Evolutionary conservation across 164 flowering plant genomes (phyloP).

Genomic region (Chimonanthus salicifolius): DNA sequence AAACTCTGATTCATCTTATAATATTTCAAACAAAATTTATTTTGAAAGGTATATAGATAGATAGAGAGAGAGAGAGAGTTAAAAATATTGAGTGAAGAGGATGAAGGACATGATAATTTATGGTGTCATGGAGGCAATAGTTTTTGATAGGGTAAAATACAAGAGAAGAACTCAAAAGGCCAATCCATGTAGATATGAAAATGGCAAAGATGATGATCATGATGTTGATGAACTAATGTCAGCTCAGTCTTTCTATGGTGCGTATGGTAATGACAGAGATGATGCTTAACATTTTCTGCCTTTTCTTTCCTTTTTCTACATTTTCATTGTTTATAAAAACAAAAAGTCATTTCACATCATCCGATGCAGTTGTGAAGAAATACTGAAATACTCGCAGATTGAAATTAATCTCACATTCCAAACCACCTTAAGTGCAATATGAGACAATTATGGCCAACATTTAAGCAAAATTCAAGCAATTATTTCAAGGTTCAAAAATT

Average conservation of each 20-base stretch:
- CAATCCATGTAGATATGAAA: neutral
- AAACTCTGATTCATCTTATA: neutral
- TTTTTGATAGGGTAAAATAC: no score
- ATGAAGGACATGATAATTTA: no score
- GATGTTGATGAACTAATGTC: neutral
- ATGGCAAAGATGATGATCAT: neutral
- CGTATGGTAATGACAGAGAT: neutral
- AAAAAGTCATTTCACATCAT: neutral
- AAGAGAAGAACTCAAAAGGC: no score
- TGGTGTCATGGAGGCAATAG: neutral
- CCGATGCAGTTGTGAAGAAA: neutral
- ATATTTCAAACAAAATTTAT: neutral
- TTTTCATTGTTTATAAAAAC: no score
- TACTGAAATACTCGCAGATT: neutral
- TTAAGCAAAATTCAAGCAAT: neutral
- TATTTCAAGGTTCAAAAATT: neutral
- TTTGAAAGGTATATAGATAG: no score
- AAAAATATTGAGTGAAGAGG: no score
- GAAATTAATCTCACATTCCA: neutral
- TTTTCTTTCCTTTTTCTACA: neutral
- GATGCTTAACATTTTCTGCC: neutral
- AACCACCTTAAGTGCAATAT: neutral
- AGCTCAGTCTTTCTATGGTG: neutral
- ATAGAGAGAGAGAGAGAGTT: no score
- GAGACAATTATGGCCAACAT: neutral